phyloP scores from a whole-genome alignment of 768 basidiomycete species.

The Saitozyma sp. region DNA sequence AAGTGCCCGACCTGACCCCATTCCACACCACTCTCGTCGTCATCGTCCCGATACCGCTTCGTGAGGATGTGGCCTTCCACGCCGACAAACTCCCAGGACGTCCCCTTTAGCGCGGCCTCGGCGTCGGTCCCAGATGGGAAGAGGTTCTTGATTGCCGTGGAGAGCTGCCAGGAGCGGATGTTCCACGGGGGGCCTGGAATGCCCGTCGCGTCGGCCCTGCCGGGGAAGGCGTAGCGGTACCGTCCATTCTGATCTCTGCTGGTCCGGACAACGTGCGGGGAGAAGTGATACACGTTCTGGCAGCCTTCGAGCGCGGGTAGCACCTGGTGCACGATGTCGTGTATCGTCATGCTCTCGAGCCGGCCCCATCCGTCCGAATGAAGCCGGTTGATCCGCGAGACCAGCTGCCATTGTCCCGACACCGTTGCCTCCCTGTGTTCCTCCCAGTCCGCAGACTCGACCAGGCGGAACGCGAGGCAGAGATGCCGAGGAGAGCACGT shows the following conservation, averaged over 20 bases:
- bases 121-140: conserved; percentile 24
- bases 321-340: conserved; percentile 29
- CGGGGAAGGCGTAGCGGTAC: neutral
- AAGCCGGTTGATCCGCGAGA: conserved; percentile 14
- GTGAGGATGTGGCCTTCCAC: conserved; percentile 22
- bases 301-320: conserved; percentile 21
- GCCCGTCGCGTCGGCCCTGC: neutral
- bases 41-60: conserved; percentile 28
- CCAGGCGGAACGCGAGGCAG: conserved; percentile 20
- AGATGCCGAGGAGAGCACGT: conserved; percentile 12
- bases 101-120: conserved; percentile 1
- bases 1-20: conserved; percentile 15
- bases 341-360: conserved; percentile 18
- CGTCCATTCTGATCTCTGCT: conserved; percentile 6
- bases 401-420: conserved; percentile 22
- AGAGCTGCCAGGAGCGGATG: conserved; percentile 31
- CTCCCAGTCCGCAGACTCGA: conserved; percentile 24
- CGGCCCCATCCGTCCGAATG: conserved; percentile 7
- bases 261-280: conserved; percentile 12
- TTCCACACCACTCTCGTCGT: conserved; percentile 27
- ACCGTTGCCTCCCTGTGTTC: conserved; percentile 18
- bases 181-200: conserved; percentile 19
- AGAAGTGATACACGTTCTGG: conserved; percentile 28
- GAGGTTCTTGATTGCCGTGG: conserved; percentile 27
- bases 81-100: conserved; percentile 24